Base-by-base conservation (phyloP, 2,329 filamentous ascomycete species). In the Aspergillus sp. region DNA sequence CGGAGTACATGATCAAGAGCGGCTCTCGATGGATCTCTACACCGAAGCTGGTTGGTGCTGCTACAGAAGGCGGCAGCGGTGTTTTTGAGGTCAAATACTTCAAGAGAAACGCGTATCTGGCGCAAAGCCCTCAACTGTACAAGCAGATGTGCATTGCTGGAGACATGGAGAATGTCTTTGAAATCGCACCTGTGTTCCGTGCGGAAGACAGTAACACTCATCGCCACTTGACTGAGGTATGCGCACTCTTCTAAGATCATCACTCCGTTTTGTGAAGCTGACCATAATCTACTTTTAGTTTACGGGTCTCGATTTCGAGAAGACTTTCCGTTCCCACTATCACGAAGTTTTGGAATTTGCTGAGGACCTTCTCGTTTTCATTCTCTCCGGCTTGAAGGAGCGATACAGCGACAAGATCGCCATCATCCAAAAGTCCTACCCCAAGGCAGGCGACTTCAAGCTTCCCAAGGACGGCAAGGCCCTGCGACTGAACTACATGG, bases 71-170 rank as follows among this genome's bases (percentile, higher is more conserved):
- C 68, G 95, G 95, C 63, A 87, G 87, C 65, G 96, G 93, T 71
- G 93, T 98, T 41, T 98, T 99, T 75, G 83, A 88, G 66, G 81
- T 98, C 66, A 87, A 88, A 43, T 98, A 98, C 78, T 98, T 98
- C 74, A 90, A 89, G 64, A 85, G 89, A 69, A 85, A 89, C 63
- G 93, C 91, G 24, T 88, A 82, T 70, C 77, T 88, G 41, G 85
- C 85, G 2, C 85, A 88, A 67, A 85, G 81, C 39, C 85, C 85
- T 7, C 85, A 88, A 66, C 77, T 88, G 61, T 84, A 86, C 77
- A 88, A 88, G 77, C 85, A 88, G 68, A 87, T 88, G 84, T 80
- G 85, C 64, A 86, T 88, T 65, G 83, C 85, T 3, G 82, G 83
- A 61, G 81, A 85, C 58, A 85, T 85, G 77, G 80, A 84, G 68